phyloP scores from a whole-genome alignment of 2,329 filamentous ascomycete genomes.

The Cladophialophora bantiana region DNA sequence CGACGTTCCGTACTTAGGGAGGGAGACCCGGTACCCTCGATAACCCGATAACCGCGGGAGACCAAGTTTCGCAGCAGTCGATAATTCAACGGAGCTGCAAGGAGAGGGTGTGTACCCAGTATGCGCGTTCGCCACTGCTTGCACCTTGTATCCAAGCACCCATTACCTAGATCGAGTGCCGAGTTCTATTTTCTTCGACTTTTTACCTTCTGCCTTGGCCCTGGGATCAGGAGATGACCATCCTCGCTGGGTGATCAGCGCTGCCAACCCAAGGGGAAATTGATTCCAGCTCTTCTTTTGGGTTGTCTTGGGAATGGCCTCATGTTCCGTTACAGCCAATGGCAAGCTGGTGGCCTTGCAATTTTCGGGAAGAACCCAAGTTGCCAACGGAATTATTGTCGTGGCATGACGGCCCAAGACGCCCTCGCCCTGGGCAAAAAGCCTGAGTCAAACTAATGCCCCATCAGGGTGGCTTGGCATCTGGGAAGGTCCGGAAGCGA shows the following conservation, averaged over 20 bases:
- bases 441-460: constrained; percentile 20
- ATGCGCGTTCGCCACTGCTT: too few species aligned
- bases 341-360: constrained; percentile 5
- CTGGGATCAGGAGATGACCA: not conserved
- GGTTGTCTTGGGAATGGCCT: constrained; percentile 28
- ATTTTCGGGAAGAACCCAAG: constrained; percentile 11
- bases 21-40: not conserved
- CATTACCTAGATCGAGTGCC: too few species aligned
- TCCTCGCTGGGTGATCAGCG: not conserved
- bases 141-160: too few species aligned
- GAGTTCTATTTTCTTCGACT: not conserved
- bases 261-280: constrained; percentile 8
- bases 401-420: constrained; percentile 9
- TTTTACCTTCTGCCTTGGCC: not conserved
- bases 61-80: not conserved
- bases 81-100: too few species aligned
- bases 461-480: constrained; percentile 18
- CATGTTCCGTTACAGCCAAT: constrained; percentile 12
- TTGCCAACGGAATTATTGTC: constrained; percentile 8
- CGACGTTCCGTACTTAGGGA: not conserved
- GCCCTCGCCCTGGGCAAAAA: constrained; percentile 2
- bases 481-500: constrained; percentile 3
- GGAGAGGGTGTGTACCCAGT: too few species aligned
- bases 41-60: not conserved
- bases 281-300: constrained; percentile 6